Evolutionary conservation across 345 rosid species (phyloP).

Genomic region (Citrus cavaleriei): DNA sequence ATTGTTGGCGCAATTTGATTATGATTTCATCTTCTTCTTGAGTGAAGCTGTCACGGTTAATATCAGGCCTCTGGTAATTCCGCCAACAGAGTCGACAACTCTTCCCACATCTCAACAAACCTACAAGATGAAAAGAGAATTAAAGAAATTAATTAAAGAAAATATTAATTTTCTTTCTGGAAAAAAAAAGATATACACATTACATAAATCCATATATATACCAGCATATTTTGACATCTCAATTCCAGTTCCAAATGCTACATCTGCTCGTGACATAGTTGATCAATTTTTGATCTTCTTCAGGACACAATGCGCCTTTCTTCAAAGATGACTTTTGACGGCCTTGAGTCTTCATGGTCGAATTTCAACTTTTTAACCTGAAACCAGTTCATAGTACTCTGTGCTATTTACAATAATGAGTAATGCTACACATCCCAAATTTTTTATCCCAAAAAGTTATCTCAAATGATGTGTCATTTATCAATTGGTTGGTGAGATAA

Average conservation of each 20-base stretch:
- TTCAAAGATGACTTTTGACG: slow-evolving; percentile 4
- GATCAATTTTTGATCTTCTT: slow-evolving; percentile 33
- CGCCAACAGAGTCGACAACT: slow-evolving; percentile 73
- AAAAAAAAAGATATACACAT: no score
- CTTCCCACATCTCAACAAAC: slow-evolving; percentile 53
- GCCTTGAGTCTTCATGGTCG: background rate
- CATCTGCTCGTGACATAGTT: slow-evolving; percentile 24
- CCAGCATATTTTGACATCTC: slow-evolving; percentile 38
- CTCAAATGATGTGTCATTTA: no score
- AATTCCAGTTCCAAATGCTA: slow-evolving; percentile 35
- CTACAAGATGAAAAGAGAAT: slow-evolving; percentile 21
- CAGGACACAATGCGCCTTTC: slow-evolving; percentile 36
- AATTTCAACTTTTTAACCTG: background rate
- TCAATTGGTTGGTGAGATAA: no score
- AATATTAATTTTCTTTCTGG: no score
- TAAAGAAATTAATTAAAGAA: background rate
- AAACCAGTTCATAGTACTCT: background rate
- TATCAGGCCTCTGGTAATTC: slow-evolving; percentile 54
- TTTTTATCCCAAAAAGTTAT: no score
- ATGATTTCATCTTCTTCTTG: slow-evolving; percentile 49
- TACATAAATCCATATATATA: background rate
- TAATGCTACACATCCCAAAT: no score
- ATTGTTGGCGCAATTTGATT: slow-evolving; percentile 32
- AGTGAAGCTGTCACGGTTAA: slow-evolving; percentile 54
- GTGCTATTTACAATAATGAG: background rate